phyloP scores from a whole-genome alignment of 1,139 yeast species.

The Suhomyces maxii region DNA sequence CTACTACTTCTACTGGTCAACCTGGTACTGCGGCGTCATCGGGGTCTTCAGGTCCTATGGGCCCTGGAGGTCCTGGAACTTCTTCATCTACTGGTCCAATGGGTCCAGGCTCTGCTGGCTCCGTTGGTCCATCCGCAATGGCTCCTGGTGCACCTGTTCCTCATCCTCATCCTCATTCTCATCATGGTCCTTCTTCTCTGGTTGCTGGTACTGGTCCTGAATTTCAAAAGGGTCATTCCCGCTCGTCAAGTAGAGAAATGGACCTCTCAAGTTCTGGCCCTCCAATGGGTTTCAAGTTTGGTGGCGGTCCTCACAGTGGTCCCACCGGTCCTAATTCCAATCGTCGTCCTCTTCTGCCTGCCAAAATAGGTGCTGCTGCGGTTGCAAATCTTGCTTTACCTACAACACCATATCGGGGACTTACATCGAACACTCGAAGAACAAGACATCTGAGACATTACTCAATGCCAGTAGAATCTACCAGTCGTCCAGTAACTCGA shows the following conservation, averaged over 20 bases:
- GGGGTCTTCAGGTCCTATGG: too few relatives aligned
- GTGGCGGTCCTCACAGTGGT: slow-evolving; percentile 26
- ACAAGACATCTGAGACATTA: slow-evolving; percentile 41
- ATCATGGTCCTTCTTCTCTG: too few relatives aligned
- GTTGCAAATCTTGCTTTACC: slow-evolving; percentile 55
- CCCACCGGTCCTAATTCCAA: slow-evolving; percentile 17
- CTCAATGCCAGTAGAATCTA: slow-evolving; percentile 41
- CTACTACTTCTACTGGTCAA: neutral
- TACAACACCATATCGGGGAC: slow-evolving; percentile 27
- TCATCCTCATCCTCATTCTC: too few relatives aligned
- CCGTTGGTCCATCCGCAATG: neutral
- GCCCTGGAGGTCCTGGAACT: neutral
- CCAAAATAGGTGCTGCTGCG: slow-evolving; percentile 71
- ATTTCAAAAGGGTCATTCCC: slow-evolving; percentile 6
- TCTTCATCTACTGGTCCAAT: neutral
- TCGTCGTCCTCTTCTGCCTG: slow-evolving; percentile 61
- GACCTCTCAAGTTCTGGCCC: slow-evolving; percentile 22
- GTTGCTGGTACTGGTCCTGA: neutral
- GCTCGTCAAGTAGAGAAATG: slow-evolving; percentile 12
- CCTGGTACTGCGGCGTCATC: neutral
- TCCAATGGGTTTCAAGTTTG: slow-evolving; percentile 44
- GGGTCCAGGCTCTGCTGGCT: neutral
- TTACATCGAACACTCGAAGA: slow-evolving; percentile 16
- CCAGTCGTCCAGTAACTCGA: slow-evolving; percentile 5
- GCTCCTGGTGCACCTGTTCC: neutral